Evolutionary conservation across 2,329 filamentous ascomycete species (phyloP), one percentile per base, ranked within the genome.

Genomic region (Mariannaea sp.): DNA sequence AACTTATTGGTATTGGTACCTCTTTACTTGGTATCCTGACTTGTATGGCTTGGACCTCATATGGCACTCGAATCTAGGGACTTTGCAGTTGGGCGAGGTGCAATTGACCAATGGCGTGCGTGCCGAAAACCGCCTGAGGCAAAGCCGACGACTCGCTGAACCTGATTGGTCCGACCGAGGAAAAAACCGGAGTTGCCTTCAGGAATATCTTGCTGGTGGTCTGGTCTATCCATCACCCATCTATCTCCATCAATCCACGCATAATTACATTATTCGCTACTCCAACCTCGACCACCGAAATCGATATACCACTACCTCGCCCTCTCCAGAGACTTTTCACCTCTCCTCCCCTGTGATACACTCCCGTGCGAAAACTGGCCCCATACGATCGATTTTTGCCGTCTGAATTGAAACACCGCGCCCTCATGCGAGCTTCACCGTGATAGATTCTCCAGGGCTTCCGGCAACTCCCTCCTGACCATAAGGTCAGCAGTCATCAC

Each of bases 131-230:
- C 10, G 17, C 27, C 44, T 24, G 50, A 42, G 33, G n/a, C 27
- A 53, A 62, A 46, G 35, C 16, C 41, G 26, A 35, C 46, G 33
- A 43, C 19, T 46, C 54, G 36, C 40, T 29, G 20, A 22, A 24
- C 53, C 36, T 65, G 27, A 65, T 65, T 65, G 62, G 63, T 27
- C 43, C 13, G 32, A 46, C 29, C 40, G 26, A 49, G 48, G 42
- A 58, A 65, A 65, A 65, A 65, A 62, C 47, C 51, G 59, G 57
- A 53, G 57, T 57, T 38, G 57, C 48, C 57, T 50, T 24, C 48
- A 29, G 44, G 49, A 19, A 49, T 24, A 24, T 42, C 46, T 58
- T 41, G 33, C 55, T 52, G 48, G 36, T 54, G 53, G 51, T 53
- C 17, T 54, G 22, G 22, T 8, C 22, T 24, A 43, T 48, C 51